Base-by-base conservation (phyloP, 768 basidiomycete species). In the Hypholoma sublateritium region DNA sequence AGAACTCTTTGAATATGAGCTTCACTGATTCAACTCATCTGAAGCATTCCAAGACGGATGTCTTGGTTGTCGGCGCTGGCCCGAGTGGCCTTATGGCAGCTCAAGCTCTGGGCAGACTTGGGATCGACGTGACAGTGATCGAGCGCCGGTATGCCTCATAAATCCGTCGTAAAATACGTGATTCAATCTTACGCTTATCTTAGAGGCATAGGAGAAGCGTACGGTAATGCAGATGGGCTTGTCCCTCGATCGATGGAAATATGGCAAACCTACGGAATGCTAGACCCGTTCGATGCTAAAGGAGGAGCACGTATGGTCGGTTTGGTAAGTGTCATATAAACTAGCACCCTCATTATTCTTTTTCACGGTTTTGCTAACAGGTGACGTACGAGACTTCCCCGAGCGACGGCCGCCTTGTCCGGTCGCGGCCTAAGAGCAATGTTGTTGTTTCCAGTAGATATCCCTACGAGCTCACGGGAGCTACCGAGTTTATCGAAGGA, bases 81-180 rank as follows among this genome's bases (percentile, higher is more conserved):
- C 82, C 82, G 44, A 77, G 77, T n/a, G 81, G 82, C 12, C 74
- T 75, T 16, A 82, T 80, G 60, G 76, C 80, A 39, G 82, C 81
- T 6, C 68, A 79, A 21, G 80, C 75, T 36, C 72, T 84, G 19
- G 78, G 78, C 4, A 66, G 81, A 41, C 80, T 82, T 66, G 81
- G 82, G 4, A 62, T 82, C 50, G 64, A 77, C 36, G 82, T 83
- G 37, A 77, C 76, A 45, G 62, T 82, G 6, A 65, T 81, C 24
- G 82, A 83, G 28, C 39, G 57, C n/a, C 53, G 57, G 57, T 45
- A 48, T 21, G 46, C 49, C 2, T 4, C 19, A 5, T 1, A 6
- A 8, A 5, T 16, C 22, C 7, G 2, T 22, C 11, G 7, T 35
- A 4, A 7, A 7, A 7, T 24, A 42, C 25, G 14, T 53, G n/a